Base-by-base conservation (phyloP, 352 stramenopile species). In the Blastocystis sp. region DNA sequence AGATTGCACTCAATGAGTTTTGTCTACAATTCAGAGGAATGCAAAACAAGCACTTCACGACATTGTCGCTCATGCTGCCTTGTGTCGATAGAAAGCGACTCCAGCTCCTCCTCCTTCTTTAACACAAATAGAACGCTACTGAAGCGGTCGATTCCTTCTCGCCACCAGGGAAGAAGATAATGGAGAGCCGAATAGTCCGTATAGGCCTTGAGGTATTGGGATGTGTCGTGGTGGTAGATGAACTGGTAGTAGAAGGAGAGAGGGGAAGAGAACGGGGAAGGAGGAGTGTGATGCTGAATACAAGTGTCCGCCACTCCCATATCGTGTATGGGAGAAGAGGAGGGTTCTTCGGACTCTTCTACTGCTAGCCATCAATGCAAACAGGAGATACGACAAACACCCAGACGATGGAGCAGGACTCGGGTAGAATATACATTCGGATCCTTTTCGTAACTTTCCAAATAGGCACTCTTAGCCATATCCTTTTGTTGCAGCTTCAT, bases 161-260 rank as follows among this genome's bases (percentile, higher is more conserved):
- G 38, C 74, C 74, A 84, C 74, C 74, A 84, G 1, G 74, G 74
- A 68, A 66, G 19, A 28, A 69, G 42, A 7, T 84, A 59, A 11
- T 63, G 59, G 10, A 84, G 19, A 54, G 74, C 40, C 1, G 11
- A 24, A 19, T 54, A 84, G 7, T 54, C 64, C 6, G 38, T 42
- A 52, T 34, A 42, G 14, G 74, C 74, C 28, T 84, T 34, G 3
- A 59, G 1, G 45, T 84, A 84, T n/a, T 84, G 59, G 3, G 45
- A 40, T 3, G 38, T 34, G 45, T 66, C 52, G 45, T 84, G 59
- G 24, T 84, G 57, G 9, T 28, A 84, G 34, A 66, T n/a, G 38
- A 84, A 84, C 42, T 68, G 74, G 45, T 84, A 84, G 28, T 84
- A 84, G 24, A 66, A 69, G 24, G 59, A 68, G 38, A 84, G 74